Evolutionary conservation across 495 filamentous ascomycete genomes (phyloP), one percentile per base, ranked within the genome.

Genomic region (Aeminium ludgeri): DNA sequence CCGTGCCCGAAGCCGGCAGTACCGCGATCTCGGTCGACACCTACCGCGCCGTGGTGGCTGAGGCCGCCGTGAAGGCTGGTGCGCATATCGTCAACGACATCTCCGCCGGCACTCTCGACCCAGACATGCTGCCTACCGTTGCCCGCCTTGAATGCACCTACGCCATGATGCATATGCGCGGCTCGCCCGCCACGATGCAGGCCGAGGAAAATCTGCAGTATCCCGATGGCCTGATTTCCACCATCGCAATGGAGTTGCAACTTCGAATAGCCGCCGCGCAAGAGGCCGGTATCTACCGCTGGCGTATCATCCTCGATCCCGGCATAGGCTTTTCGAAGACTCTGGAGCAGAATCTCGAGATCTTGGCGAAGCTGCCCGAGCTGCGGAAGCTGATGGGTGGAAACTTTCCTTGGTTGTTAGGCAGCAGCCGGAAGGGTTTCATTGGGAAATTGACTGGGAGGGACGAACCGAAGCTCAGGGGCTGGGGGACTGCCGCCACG

Each of bases 21-120:
- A 63, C 82, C 20, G 73, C 77, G 33, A 80, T 96, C 48, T 84
- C 78, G 50, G 67, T 96, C 39, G 89, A 97, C 60, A 97, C 89
- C 1, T 97, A 92, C 65, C 80, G 83, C 42, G 79, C 89, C 0
- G 60, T 61, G 10, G 89, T 97, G 1, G 89, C 87, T n/a, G 68
- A 70, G 35, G 77, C 74, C 19, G 86, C 86, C 13, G 68, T 87
- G 31, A 60, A 69, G 36, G 84, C 82, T 0, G 89, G 89, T 35
- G 87, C 89, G 4, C 76, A 96, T 51, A 82, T 97, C 49, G 73
- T 97, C 59, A 97, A 97, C 64, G 89, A 97, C 59, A 73, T 97
- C 30, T 91, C 84, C 0, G 84, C 78, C 4, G 89, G 89, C 10
- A 55, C 63, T 2, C 64, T 93, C 30, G 89, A 96, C 53, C 61